Evolutionary conservation across 163 green algal species (phyloP).

Genomic region (Picocystis sp.): DNA sequence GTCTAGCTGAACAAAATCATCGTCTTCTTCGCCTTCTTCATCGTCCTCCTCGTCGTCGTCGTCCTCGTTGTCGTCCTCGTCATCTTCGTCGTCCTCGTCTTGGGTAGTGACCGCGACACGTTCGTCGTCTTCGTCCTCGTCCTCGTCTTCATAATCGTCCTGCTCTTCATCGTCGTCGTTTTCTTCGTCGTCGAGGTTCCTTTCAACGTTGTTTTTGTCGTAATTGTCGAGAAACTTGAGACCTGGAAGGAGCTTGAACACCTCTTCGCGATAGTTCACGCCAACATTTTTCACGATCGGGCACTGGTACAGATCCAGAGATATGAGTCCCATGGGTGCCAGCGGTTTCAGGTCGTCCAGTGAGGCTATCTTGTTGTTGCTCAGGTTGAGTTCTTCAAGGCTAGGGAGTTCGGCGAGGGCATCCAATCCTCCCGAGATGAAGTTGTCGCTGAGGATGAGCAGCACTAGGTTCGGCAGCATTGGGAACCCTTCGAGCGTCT

Average conservation of each 20-base stretch:
- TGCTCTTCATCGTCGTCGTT: constrained; percentile 19
- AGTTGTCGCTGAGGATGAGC: constrained; percentile 20
- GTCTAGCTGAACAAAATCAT: constrained; percentile 5
- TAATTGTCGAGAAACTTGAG: constrained; percentile 15
- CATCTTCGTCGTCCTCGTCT: constrained; percentile 1
- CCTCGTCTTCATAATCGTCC: constrained; percentile 6
- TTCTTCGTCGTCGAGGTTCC: constrained; percentile 9
- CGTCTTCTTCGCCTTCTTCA: constrained; percentile 8
- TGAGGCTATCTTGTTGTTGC: constrained; percentile 19
- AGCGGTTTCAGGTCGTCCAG: constrained; percentile 15
- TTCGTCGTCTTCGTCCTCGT: background rate
- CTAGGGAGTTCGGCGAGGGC: constrained; percentile 12
- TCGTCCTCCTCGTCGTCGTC: constrained; percentile 1
- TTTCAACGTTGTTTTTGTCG: constrained; percentile 12
- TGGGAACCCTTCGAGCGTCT: constrained; percentile 15
- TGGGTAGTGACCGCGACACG: background rate
- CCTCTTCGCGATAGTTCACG: constrained; percentile 7
- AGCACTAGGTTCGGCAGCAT: constrained; percentile 9
- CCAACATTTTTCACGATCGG: constrained; percentile 6
- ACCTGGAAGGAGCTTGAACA: constrained; percentile 14
- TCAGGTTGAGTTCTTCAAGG: constrained; percentile 15
- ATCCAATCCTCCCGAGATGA: constrained; percentile 19
- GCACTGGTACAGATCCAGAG: constrained; percentile 15
- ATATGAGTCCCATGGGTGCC: constrained; percentile 10
- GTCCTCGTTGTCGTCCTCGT: constrained; percentile 1